Evolutionary conservation across 2,329 filamentous ascomycete genomes (phyloP), one percentile per base, ranked within the genome.

Genomic region (Exophiala dermatitidis): DNA sequence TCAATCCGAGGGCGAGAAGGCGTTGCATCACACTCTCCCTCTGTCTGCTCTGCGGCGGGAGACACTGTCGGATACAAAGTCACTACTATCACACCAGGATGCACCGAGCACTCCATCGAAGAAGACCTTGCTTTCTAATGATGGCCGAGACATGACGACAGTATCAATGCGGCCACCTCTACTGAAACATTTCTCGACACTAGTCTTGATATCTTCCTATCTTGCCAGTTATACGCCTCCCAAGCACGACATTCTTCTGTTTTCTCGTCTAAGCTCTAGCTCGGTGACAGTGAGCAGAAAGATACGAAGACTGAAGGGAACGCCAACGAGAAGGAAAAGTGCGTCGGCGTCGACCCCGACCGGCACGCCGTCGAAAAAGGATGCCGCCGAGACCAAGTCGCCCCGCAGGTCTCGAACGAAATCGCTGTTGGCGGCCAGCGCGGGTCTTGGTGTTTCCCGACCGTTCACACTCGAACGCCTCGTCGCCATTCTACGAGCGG

Each of bases 201-300:
- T 75, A 37, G 66, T 77, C 57, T 65, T 77, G 38, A 69, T 74
- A 32, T 70, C 74, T 28, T 70, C 73, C 45, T 76, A 74, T 57
- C 64, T 77, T 12, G 73, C 74, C 46, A 74, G 72, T 7, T 69
- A 75, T 60, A 76, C 68, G 29, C 72, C 71, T 1, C 69, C 71
- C 47, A 67, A 73, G 36, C 66, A 75, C 8, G 74, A 77, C 60
- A 74, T 72, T 5, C 70, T 74, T 51, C 73, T 76, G 55, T 76
- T 77, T 62, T 75, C 73, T 5, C 75, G 74, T 59, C 71, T 74
- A 49, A 73, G 73, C 9, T 71, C 71, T 5, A 70, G 71, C 1
- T 72, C 70, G 0, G 60, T 69, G 37, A 72, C 70, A 30, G 69
- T 68, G 4, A 65, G 71, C 42, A 72, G 71, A 53, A 74, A 74